Base-by-base conservation (phyloP, 1,139 yeast genomes). In the Blastobotrys persicus region DNA sequence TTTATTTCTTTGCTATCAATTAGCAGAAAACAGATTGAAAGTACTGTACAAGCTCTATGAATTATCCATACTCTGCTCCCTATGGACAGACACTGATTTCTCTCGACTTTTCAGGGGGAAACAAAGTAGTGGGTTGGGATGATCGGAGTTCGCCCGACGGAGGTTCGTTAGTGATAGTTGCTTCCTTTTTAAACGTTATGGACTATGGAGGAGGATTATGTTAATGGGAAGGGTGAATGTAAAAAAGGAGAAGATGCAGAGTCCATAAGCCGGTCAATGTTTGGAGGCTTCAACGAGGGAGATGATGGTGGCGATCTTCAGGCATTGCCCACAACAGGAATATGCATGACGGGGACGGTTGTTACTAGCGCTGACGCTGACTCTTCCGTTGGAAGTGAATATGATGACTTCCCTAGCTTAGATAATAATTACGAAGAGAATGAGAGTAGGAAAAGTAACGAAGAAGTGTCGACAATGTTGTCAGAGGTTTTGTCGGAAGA, bases 401-500 rank as follows among this genome's bases (percentile, higher is more conserved):
- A 23, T 9, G 28, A 9, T 5, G 28, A 23, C 5, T 23, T 23
- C 9, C 28, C 28, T 9, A 13, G 26, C 41, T 11, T 31, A 12
- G n/a, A 31, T 12, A 31, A 13, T 13, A 11, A 11, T 31, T 13
- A 4, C 14, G 28, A 37, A 5, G 41, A 37, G 18, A 19, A 19
- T 23, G 13, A 18, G 11, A 23, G 17, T 16, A 14, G 19, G 17
- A 28, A n/a, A 5, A 28, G 6, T 11, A 18, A 23, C 28, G 19
- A 37, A 7, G 41, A 18, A 4, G 61, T 60, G 9, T 52, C 59
- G 11, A 51, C 60, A 20, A 41, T 61, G 46, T 51, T 61, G 17
- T 56, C 61, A 1, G 65, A 61, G 44, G 64, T 60, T 3, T 44
- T 61, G 34, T 54, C 56, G 35, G 49, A 48, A 19, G 53, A 48